Percentiles rank a stretch among this genome's conserved stretches.
Conservation (phyloP, 805 yeast genomes). For the Sungouiella blattae region DNA sequence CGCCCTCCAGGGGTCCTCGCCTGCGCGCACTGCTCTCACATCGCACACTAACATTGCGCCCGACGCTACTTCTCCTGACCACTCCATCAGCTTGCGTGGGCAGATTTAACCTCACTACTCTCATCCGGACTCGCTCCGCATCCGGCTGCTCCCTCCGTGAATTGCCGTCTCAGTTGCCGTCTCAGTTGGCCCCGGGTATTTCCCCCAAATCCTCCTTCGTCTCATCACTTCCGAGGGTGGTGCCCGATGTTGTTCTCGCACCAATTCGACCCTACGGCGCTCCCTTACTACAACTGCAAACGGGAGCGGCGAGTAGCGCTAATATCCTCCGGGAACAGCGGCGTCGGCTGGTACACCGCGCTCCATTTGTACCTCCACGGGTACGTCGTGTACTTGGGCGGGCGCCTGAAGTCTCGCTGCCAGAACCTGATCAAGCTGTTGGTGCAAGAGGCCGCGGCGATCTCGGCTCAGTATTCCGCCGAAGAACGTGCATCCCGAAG, state of each 20-base stretch:
- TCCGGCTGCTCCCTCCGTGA: too few relatives aligned
- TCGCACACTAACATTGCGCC: too few relatives aligned
- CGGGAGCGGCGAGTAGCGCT: slow-evolving; percentile 59
- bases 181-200: too few relatives aligned
- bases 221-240: too few relatives aligned
- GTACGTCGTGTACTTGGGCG: slow-evolving; percentile 68
- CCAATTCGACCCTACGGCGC: slow-evolving; percentile 37
- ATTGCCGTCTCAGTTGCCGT: too few relatives aligned
- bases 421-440: slow-evolving; percentile 55
- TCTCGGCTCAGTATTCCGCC: slow-evolving; percentile 21
- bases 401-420: slow-evolving; percentile 58
- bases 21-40: too few relatives aligned
- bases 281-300: slow-evolving; percentile 62
- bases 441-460: slow-evolving; percentile 46
- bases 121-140: too few relatives aligned
- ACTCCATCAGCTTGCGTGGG: too few relatives aligned
- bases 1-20: too few relatives aligned
- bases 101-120: too few relatives aligned
- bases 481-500: slow-evolving; percentile 19
- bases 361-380: slow-evolving; percentile 79
- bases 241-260: not conserved
- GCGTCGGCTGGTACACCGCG: slow-evolving; percentile 75
- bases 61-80: too few relatives aligned
- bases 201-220: too few relatives aligned
- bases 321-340: slow-evolving; percentile 79